Evolutionary conservation across 805 yeast species (phyloP), one percentile per base, ranked within the genome.

Genomic region (Dipodascopsis uninucleata): DNA sequence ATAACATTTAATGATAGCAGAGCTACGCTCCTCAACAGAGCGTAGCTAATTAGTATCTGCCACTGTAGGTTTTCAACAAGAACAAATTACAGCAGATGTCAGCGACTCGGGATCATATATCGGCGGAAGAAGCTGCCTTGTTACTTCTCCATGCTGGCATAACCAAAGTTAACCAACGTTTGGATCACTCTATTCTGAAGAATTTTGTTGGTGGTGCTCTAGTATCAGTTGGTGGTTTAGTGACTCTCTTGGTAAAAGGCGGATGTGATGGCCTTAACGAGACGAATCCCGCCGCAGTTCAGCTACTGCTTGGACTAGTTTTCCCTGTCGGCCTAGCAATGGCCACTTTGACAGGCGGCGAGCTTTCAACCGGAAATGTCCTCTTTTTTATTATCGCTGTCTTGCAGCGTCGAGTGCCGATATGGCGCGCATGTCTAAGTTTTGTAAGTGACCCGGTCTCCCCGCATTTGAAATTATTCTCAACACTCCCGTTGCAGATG

Each of bases 251-350:
- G 16, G 55, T 51, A 14, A 44, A 41, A 20, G 55, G 55, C 10
- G 55, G 55, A 16, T 51, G 54, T 21, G 36, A 39, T n/a, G 54
- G 45, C 3, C 25, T 51, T 29, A 12, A 25, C 8, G 47, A 40
- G 23, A 36, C 37, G n/a, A 51, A 51, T 31, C 55, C 55, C 1
- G 55, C 47, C 3, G 24, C 49, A 12, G 55, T 51, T 5, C 41
- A 39, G 31, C n/a, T 51, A 4, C 43, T 51, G 7, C 47, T 38
- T 12, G 55, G 55, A 24, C 39, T 51, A 18, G 55, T 51, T 18
- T 51, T 51, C 54, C 55, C 55, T 14, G 50, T 51, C 33, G 55
- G 55, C 10, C 39, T 41, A 10, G 54, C 38, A 22, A 51, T 51
- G 55, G 37, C 50, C 2, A 49, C 54, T 1, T 41, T 51, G 5